Evolutionary conservation across 345 rosid species (phyloP).

Genomic region (Citrus hindsii): DNA sequence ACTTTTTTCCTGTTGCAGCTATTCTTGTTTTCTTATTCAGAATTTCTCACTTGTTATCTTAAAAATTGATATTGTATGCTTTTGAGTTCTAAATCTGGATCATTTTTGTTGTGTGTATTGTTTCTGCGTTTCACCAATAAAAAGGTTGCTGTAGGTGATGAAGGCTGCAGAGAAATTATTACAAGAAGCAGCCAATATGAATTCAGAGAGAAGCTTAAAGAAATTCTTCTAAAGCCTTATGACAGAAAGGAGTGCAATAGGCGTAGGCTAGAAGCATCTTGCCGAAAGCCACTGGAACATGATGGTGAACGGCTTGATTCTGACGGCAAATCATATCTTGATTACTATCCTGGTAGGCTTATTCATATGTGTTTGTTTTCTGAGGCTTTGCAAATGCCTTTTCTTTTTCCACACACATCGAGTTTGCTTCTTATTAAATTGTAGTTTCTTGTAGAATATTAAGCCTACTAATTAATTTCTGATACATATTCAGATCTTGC

Average conservation of each 20-base stretch:
- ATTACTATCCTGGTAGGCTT: slow-evolving; percentile 39
- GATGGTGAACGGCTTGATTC: slow-evolving; percentile 1
- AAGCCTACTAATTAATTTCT: slow-evolving; percentile 4
- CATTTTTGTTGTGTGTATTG: slow-evolving; percentile 13
- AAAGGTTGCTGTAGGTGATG: slow-evolving; percentile 26
- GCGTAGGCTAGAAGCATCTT: slow-evolving; percentile 22
- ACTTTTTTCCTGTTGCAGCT: slow-evolving; percentile 4
- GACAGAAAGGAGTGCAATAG: slow-evolving; percentile 30
- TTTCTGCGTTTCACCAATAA: slow-evolving; percentile 12
- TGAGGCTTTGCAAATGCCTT: background rate
- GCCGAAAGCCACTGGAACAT: slow-evolving; percentile 19
- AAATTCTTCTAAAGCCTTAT: slow-evolving; percentile 47
- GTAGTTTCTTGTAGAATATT: slow-evolving; percentile 7
- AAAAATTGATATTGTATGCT: slow-evolving; percentile 11
- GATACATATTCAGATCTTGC: slow-evolving; percentile 43
- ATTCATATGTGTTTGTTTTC: background rate
- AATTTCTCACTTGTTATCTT: background rate
- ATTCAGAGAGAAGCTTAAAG: slow-evolving; percentile 48
- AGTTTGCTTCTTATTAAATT: background rate
- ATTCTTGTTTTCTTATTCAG: background rate
- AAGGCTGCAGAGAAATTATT: background rate
- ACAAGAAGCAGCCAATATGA: slow-evolving; percentile 20
- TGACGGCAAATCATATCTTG: slow-evolving; percentile 47
- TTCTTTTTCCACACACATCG: background rate
- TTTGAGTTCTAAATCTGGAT: slow-evolving; percentile 1